Evolutionary conservation across 2,329 filamentous ascomycete species (phyloP).

Genomic region (Talaromyces sp.): DNA sequence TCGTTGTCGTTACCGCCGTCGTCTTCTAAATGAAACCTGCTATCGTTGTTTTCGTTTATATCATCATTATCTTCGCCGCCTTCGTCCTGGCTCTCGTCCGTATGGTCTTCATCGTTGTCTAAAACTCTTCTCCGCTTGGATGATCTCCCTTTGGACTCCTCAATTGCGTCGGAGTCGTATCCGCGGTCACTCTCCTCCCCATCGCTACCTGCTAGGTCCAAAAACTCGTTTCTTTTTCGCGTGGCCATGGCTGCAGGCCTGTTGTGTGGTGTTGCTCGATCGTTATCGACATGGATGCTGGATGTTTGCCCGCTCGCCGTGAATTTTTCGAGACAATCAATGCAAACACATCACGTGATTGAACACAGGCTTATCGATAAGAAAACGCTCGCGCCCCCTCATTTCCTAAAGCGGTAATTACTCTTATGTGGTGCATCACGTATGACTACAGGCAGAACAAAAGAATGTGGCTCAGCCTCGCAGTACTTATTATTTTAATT

Average conservation of each 20-base stretch:
- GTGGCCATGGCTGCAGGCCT: slow-evolving; percentile 24
- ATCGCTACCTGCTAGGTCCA: slow-evolving; percentile 33
- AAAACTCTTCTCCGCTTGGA: slow-evolving; percentile 27
- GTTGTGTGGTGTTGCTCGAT: not conserved
- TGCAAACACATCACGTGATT: not conserved
- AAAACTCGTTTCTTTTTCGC: slow-evolving; percentile 34
- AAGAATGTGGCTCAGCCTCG: not conserved
- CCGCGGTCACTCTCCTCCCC: slow-evolving; percentile 34
- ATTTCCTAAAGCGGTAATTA: not conserved
- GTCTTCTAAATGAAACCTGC: not conserved
- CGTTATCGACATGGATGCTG: not conserved
- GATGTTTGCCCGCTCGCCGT: not conserved
- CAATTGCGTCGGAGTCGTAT: slow-evolving; percentile 42
- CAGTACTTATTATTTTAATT: no score
- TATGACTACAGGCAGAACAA: not conserved
- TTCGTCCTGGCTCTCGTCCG: slow-evolving; percentile 47
- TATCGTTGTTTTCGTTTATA: slow-evolving; percentile 3
- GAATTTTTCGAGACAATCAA: not conserved
- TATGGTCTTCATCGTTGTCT: slow-evolving; percentile 16
- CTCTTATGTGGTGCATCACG: not conserved
- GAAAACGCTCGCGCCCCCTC: not conserved
- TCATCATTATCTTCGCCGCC: slow-evolving; percentile 13
- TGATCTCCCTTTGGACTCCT: slow-evolving; percentile 33
- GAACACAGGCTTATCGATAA: not conserved
- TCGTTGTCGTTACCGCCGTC: slow-evolving; percentile 11